Percentiles rank a stretch among this genome's conserved stretches.
Evolutionary conservation across 2,329 filamentous ascomycete species (phyloP).

Genomic region (Paraphoma sp.): DNA sequence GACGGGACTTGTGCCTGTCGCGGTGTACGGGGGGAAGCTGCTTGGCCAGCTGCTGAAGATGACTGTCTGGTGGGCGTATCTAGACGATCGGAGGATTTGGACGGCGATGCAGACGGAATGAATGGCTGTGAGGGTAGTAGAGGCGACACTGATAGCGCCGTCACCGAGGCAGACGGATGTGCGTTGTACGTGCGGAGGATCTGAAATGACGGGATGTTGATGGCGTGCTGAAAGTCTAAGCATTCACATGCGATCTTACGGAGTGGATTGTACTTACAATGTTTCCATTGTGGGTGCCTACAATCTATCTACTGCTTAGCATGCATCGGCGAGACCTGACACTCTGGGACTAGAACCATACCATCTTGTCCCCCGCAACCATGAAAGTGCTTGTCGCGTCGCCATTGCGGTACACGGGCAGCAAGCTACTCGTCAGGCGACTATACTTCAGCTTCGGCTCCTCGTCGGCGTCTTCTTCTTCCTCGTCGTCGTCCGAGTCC

Average conservation of each 20-base stretch:
- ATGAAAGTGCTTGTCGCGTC: conserved; percentile 93
- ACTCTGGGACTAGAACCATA: conserved; percentile 51
- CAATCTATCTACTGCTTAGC: conserved; percentile 64
- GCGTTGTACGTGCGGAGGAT: conserved; percentile 86
- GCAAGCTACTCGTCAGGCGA: conserved; percentile 80
- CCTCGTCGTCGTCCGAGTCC: conserved; percentile 56
- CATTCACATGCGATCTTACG: not conserved
- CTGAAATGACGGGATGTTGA: conserved; percentile 83
- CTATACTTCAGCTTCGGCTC: conserved; percentile 95
- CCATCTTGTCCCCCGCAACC: conserved; percentile 96
- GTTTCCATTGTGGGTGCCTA: conserved; percentile 95
- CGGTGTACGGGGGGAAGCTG: conserved; percentile 60
- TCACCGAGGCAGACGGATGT: conserved; percentile 84
- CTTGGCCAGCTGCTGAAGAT: conserved; percentile 33
- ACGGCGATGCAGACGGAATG: conserved; percentile 24
- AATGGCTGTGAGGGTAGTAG: conserved; percentile 66
- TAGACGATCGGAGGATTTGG: conserved; percentile 32
- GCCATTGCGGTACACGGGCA: conserved; percentile 86
- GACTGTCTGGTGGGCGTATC: conserved; percentile 51
- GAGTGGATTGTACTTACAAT: conserved; percentile 69
- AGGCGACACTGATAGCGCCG: conserved; percentile 87
- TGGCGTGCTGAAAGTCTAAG: conserved; percentile 70
- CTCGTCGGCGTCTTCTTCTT: conserved; percentile 86
- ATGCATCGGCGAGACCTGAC: conserved; percentile 67
- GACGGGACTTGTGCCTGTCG: conserved; percentile 69